Base-by-base conservation (phyloP, 768 basidiomycete species). In the Pholiota conissans region DNA sequence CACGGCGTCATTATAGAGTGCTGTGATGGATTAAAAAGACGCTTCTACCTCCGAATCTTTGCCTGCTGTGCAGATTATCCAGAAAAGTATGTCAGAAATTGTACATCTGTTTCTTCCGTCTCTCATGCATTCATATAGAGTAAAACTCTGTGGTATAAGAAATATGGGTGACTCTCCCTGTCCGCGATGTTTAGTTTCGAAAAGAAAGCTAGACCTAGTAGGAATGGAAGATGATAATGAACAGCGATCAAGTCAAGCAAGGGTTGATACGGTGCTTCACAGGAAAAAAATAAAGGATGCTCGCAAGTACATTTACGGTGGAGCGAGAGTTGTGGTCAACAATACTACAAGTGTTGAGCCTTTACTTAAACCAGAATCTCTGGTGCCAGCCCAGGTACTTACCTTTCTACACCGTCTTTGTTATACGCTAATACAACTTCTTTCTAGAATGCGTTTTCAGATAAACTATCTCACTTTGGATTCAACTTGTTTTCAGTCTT, bases 11-110 rank as follows among this genome's bases (percentile, higher is more conserved):
- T 72, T 0, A 58, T 75, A 10, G 47, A 52, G 26, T 74, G 71
- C 56, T 37, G 52, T 5, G 74, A 77, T 61, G 71, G 71, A 1
- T 42, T 75, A 2, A 32, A 29, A 7, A 61, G 74, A 3, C 65
- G 69, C 0, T 59, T 74, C 11, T 74, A 61, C 60, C 68, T 68
- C 4, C 53, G 71, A 1, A 55, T 75, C 2, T 72, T 76, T 24
- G 68, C 69, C 0, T 74, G 74, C 57, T 70, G 66, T 1, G 74
- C 73, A 0, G 73, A 73, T 52, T 75, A 76, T 61, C 71, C 71
- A 4, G 74, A 76, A 52, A 74, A 73, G 74, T 71, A 30, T 50
- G 67, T 57, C 16, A 51, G 35, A 16, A 14, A 26, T 20, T 16
- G 11, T 2, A n/a, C 20, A 22, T 74, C 71, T 72, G 70, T 66